Base-by-base conservation (phyloP, 306 rosid genomes). In the Luffa aegyptiaca region DNA sequence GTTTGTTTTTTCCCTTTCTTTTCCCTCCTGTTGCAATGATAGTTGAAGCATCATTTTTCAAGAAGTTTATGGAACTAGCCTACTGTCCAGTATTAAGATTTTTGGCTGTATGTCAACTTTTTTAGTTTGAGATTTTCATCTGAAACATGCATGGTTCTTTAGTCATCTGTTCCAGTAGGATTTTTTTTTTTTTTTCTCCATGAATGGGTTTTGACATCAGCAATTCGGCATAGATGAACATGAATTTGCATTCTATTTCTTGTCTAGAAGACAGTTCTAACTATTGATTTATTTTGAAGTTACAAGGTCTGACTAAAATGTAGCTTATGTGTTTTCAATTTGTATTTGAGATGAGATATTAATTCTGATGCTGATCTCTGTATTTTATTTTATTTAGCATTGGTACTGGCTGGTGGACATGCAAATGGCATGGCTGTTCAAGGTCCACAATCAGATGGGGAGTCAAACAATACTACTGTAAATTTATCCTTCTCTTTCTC, bases 341-440 rank as follows among this genome's bases (percentile, higher is more conserved):
- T 51, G 42, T 49, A 33, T 73, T 14, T 48, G 44, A 73, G 31
- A 49, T 52, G 13, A 33, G 45, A 33, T 16, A 8, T 73, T 49
- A 53, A 49, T 13, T 77, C 37, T 42, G 49, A 48, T 21, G 48
- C 41, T 45, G 1, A 79, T 62, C 35, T 44, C 12, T n/a, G 44
- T 57, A 42, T 52, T 18, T 39, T 52, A 74, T 46, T 83, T 78
- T 79, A 76, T 84, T 80, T 87, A 95, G 99, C 96, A 79, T 86
- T 95, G 81, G 92, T 95, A 75, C 84, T 95, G 83, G 93, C 99
- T 82, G 97, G 97, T 78, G 99, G 99, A 81, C 90, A 95, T 72
- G 73, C 88, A 70, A 95, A 95, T 77, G 97, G 95, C 79, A 86
- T 83, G 75, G 73, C 83, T 20, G 79, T 88, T 85, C 96, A 90